Conservation (phyloP, 345 rosid genomes). For the Citrus sinensis region DNA sequence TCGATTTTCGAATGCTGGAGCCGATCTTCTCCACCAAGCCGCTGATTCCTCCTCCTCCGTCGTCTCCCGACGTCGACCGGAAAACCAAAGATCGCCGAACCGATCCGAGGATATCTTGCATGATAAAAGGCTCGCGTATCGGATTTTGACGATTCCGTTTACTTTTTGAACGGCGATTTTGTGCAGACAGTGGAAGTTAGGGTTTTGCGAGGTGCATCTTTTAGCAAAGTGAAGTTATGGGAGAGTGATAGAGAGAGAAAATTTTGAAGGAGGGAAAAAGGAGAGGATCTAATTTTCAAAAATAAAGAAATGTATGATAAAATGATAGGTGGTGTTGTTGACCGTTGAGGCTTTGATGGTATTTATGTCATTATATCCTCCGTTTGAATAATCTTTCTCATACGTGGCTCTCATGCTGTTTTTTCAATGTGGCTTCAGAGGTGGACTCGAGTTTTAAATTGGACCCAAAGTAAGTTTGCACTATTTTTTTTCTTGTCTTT, state of each 20-base stretch:
- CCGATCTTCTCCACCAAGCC: slow-evolving; percentile 67
- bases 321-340: slow-evolving; percentile 4
- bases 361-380: neutral
- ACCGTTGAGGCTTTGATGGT: slow-evolving; percentile 1
- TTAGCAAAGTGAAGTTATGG: neutral
- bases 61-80: slow-evolving; percentile 48
- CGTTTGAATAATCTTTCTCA: neutral
- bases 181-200: neutral
- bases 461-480: too few relatives aligned
- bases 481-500: too few relatives aligned
- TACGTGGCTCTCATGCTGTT: neutral
- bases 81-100: slow-evolving; percentile 79
- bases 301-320: slow-evolving; percentile 14
- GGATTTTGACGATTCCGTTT: neutral
- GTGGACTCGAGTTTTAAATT: too few relatives aligned
- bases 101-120: slow-evolving; percentile 88
- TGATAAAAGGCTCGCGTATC: slow-evolving; percentile 9
- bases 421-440: too few relatives aligned
- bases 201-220: slow-evolving; percentile 20
- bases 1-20: slow-evolving; percentile 69
- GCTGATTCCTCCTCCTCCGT: slow-evolving; percentile 38
- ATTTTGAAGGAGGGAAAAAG: slow-evolving; percentile 40
- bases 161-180: neutral
- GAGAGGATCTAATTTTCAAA: slow-evolving; percentile 24
- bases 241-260: slow-evolving; percentile 9